Base-by-base conservation (phyloP, 257 asterid genomes). In the Solanum chmielewskii region DNA sequence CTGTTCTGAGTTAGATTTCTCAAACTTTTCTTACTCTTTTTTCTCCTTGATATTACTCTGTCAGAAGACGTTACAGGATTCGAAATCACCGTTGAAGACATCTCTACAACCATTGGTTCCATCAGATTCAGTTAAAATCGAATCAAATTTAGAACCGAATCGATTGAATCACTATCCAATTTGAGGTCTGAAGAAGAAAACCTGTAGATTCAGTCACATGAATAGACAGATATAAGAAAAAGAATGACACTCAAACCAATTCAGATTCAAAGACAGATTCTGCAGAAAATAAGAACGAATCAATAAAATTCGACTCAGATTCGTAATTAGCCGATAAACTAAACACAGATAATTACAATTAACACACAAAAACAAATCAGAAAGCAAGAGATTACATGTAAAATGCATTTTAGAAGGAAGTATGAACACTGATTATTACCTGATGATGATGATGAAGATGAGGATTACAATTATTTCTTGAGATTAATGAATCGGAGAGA, bases 121-220 rank as follows among this genome's bases (percentile, higher is more conserved):
- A 29, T 68, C 59, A 5, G 80, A 62, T 64, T 78, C 69, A 29
- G 66, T 15, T 25, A 27, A 78, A 45, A 45, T 47, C 15, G 66
- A 45, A 78, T 47, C 29, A 33, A 44, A 69, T 85, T 16, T 47
- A 20, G 66, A 35, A 49, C 83, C 83, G 52, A 86, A 49, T 52
- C 83, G 35, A 21, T 31, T 20, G 89, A 83, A 82, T 82, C 73
- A 44, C 73, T 35, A 33, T 75, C 27, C 68, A 86, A 76, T 39
- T 62, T 77, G 37, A 35, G 82, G 31, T 56, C 80, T 42, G 64
- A 41, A 11, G 60, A 64, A 64, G 47, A 45, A 41, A 23, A 25
- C 83, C 86, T 81, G 89, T 80, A 66, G 73, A 87, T 87, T 87
- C 83, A 45, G 45, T 80, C 85, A 41, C 62, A 83, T 76, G 80